A percentile compares a stretch with the other conserved stretches of the same genome.
These are phyloP conservation scores for Brassica juncea DNA, from an alignment of 345 rosid genomes.

Conservation along the genomic window DNA sequence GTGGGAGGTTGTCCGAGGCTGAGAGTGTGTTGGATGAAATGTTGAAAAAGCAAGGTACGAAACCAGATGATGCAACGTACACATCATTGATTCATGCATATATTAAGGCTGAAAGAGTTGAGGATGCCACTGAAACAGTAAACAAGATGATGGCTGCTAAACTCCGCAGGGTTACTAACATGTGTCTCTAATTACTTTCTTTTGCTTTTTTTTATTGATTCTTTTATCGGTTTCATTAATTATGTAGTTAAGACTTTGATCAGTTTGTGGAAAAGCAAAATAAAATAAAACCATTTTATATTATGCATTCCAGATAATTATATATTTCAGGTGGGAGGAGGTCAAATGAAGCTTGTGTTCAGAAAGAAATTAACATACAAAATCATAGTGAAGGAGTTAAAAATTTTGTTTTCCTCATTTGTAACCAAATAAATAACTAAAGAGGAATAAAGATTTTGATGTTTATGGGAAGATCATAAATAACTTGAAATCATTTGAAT, in stretches of 20 bases:
- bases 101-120: background rate
- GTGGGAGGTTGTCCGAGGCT: background rate
- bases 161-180: background rate
- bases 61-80: background rate
- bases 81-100: background rate
- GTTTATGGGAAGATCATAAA: background rate
- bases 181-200: background rate
- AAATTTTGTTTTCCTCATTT: background rate
- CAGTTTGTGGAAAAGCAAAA: background rate
- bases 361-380: background rate
- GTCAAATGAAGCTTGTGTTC: background rate
- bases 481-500: background rate
- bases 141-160: background rate
- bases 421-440: background rate
- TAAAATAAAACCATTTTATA: background rate
- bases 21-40: background rate
- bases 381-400: background rate
- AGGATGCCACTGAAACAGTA: background rate
- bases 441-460: background rate
- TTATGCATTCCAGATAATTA: background rate
- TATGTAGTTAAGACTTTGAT: background rate
- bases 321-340: background rate
- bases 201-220: background rate
- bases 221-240: background rate
- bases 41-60: background rate